Percentiles rank a stretch among this genome's conserved stretches.
These are phyloP conservation scores for Talaromyces ruber DNA, from an alignment of 495 filamentous ascomycete genomes.

Conservation along the genomic window DNA sequence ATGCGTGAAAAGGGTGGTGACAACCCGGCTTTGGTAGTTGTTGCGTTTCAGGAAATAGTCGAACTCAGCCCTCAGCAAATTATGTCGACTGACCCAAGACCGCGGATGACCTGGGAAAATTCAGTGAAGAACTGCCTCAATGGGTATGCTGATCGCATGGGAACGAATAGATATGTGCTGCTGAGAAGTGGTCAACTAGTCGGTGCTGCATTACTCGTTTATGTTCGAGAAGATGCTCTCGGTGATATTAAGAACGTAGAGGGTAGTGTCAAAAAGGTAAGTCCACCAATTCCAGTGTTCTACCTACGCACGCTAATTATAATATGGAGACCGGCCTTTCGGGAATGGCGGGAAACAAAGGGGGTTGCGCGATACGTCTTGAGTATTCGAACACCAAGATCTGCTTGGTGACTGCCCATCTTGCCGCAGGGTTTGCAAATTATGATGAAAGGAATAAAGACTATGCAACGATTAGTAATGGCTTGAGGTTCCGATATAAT, in stretches of 20 bases:
- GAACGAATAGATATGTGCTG: conserved; percentile 73
- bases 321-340: conserved; percentile 72
- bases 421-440: conserved; percentile 94
- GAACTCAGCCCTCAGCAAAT: conserved; percentile 95
- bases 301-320: conserved; percentile 6
- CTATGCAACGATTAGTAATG: conserved; percentile 80
- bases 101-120: conserved; percentile 77
- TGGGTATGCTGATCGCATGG: conserved; percentile 46
- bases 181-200: conserved; percentile 91
- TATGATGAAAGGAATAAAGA: conserved; percentile 94
- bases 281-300: background rate
- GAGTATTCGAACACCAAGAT: conserved; percentile 90
- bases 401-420: conserved; percentile 94
- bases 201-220: conserved; percentile 85
- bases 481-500: conserved; percentile 84
- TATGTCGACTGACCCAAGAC: conserved; percentile 91
- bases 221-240: conserved; percentile 69
- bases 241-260: conserved; percentile 90
- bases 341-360: conserved; percentile 96
- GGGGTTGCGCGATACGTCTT: conserved; percentile 92
- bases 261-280: conserved; percentile 81
- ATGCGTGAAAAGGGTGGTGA: conserved; percentile 29
- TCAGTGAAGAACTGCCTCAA: conserved; percentile 76
- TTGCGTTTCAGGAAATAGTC: conserved; percentile 97
- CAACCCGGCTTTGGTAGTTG: conserved; percentile 55